Evolutionary conservation across 345 rosid genomes (phyloP), one percentile per base, ranked within the genome.

Genomic region (Ricinus communis): DNA sequence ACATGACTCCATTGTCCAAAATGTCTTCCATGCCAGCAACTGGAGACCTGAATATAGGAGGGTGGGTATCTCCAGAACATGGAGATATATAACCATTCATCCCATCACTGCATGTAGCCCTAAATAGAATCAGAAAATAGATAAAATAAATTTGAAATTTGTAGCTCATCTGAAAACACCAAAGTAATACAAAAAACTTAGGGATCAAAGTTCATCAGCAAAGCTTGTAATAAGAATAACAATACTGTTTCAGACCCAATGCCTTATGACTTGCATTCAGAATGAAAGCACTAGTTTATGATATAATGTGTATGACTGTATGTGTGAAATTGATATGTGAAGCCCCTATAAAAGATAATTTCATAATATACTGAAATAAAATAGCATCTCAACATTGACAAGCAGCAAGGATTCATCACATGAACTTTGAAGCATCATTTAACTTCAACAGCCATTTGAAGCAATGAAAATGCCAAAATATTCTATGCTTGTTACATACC

Each of bases 21-120:
- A 95, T 82, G 87, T 95, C 99, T 80, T 89, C 96, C 96, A 92
- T 82, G 76, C 86, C 88, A 19, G 43, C 74, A 45, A 95, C 80
- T 5, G 98, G 96, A 72, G 99, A 95, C 78, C 87, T 85, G 76
- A 89, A 84, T 78, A 87, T 66, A 49, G 91, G 87, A 57, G 94
- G 97, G 65, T 86, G 90, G 60, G 89, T 69, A 75, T 89, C 94
- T 74, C 87, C 98, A 70, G 80, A 85, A 73, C 96, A 92, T 53
- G 91, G 91, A 52, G 85, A 85, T 73, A 95, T 77, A 81, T 85
- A 95, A 65, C 99, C 99, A 61, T 95, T 92, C 98, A 95, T 90
- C 69, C 93, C 98, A 76, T 85, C 96, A 75, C 98, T 94, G 96
- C 92, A 91, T 9, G 74, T 19, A 87, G 65, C 67, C 80, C 71